A percentile compares a stretch with the other conserved stretches of the same genome.
These are phyloP conservation scores for Stentor coeruleus DNA, from an alignment of 73 alveolate genomes.

Conservation along the genomic window DNA sequence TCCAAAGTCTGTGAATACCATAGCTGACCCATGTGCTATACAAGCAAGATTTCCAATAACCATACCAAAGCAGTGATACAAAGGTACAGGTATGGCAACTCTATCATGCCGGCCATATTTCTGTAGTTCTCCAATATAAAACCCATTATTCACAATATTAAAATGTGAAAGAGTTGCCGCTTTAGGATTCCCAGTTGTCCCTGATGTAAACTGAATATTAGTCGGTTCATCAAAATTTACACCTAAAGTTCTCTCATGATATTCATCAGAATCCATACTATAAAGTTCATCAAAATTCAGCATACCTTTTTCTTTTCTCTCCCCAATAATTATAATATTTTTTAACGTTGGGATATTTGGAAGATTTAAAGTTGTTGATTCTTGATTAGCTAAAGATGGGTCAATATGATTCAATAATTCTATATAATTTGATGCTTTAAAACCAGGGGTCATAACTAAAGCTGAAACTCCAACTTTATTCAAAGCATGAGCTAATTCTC, in stretches of 20 bases:
- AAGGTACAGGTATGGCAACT: slow-evolving; percentile 61
- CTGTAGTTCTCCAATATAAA: slow-evolving; percentile 26
- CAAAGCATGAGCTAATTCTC: slow-evolving; percentile 55
- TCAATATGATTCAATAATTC: slow-evolving; percentile 46
- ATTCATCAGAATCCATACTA: neutral
- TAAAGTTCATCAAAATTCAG: slow-evolving; percentile 53
- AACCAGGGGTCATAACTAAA: slow-evolving; percentile 57
- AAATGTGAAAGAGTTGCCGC: slow-evolving; percentile 68
- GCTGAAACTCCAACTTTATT: slow-evolving; percentile 33
- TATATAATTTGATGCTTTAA: slow-evolving; percentile 57
- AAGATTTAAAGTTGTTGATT: slow-evolving; percentile 32
- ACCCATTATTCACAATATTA: slow-evolving; percentile 54
- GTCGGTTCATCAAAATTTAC: slow-evolving; percentile 57
- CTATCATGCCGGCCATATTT: slow-evolving; percentile 34
- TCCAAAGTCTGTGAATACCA: slow-evolving; percentile 68
- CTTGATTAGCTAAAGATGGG: slow-evolving; percentile 47
- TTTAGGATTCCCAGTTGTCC: slow-evolving; percentile 84
- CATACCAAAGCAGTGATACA: slow-evolving; percentile 81
- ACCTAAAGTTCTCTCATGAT: neutral
- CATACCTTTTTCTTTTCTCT: slow-evolving; percentile 48
- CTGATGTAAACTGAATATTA: slow-evolving; percentile 74
- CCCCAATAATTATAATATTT: slow-evolving; percentile 46
- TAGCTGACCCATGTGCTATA: slow-evolving; percentile 60
- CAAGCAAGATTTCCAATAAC: slow-evolving; percentile 66
- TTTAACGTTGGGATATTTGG: slow-evolving; percentile 38